Base-by-base conservation (phyloP, 495 filamentous ascomycete genomes). In the Melanomma pulvis-pyrius region DNA sequence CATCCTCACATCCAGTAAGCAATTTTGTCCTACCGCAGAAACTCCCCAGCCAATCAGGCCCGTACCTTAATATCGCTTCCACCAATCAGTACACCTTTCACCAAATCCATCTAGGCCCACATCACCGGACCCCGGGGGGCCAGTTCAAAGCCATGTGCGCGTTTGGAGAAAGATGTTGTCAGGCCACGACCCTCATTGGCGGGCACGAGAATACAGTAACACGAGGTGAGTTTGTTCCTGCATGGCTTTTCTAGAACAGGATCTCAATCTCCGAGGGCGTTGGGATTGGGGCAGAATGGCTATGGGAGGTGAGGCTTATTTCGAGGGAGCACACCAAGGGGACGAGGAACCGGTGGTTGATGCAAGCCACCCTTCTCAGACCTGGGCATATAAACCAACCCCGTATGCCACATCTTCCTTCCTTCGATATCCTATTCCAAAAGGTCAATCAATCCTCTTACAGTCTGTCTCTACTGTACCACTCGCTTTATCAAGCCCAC, bases 401-500 rank as follows among this genome's bases (percentile, higher is more conserved):
- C 39, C 39, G 39, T 15, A 15, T 44, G 8, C 39, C 39, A 11
- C 39, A n/a, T 44, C n/a, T 15, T 44, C 17, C 29, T 34, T 3
- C 49, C 26, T 52, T 52, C 2, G 13, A 4, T 54, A 26, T 54
- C 26, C 28, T 32, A 29, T 29, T 8, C 26, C 28, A 28, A 24
- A 29, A 51, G 24, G 29, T 54, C 51, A 7, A 49, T 49, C 46
- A 8, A 8, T 6, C 13, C 24, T 32, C 29, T 32, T 28, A 54
- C 51, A 54, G 51, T 54, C 51, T 17, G 17, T 54, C 51, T 32
- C 9, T 54, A 54, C 51, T 54, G 51, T 54, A 54, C 51, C 51
- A 32, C 28, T 54, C 51, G 22, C 21, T 49, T 32, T 19, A 54
- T 26, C 13, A 17, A 13, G 11, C 29, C 51, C 51, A 54, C 26